These are phyloP conservation scores for Thelonectria olida DNA, from an alignment of 2,329 filamentous ascomycete species.

Conservation along the genomic window DNA sequence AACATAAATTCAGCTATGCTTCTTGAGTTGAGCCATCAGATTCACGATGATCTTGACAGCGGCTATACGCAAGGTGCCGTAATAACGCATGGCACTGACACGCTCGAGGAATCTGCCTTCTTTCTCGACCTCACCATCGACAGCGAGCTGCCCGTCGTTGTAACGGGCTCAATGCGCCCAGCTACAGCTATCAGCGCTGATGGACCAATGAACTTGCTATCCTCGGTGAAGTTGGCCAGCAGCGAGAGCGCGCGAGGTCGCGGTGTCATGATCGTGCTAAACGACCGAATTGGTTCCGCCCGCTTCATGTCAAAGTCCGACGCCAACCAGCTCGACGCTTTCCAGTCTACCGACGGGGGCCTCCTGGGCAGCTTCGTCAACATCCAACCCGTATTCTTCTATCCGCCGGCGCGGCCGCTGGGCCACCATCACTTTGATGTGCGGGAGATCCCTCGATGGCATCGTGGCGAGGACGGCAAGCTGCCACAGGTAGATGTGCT, in stretches of 20 bases:
- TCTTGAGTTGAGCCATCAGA: slow-evolving; percentile 56
- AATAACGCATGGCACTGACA: slow-evolving; percentile 73
- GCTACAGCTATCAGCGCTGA: slow-evolving; percentile 70
- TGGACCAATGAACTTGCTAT: slow-evolving; percentile 69
- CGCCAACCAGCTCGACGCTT: slow-evolving; percentile 70
- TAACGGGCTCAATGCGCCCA: slow-evolving; percentile 71
- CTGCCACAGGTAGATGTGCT: slow-evolving; percentile 66
- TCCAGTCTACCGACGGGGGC: slow-evolving; percentile 65
- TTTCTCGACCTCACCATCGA: slow-evolving; percentile 67
- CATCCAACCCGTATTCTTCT: slow-evolving; percentile 69
- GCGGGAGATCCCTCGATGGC: slow-evolving; percentile 22
- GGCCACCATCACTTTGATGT: slow-evolving; percentile 56
- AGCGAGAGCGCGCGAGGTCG: slow-evolving; percentile 55
- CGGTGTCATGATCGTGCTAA: slow-evolving; percentile 68
- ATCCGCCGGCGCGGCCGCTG: slow-evolving; percentile 57
- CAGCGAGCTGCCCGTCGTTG: slow-evolving; percentile 66
- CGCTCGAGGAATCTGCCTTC: slow-evolving; percentile 70
- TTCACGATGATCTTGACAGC: slow-evolving; percentile 58
- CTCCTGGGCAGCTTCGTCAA: slow-evolving; percentile 67
- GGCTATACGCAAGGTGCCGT: slow-evolving; percentile 59
- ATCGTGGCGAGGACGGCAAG: slow-evolving; percentile 32
- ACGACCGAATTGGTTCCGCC: slow-evolving; percentile 66
- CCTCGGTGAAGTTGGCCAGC: slow-evolving; percentile 66
- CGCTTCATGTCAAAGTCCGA: slow-evolving; percentile 70
- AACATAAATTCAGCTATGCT: slow-evolving; percentile 60